A percentile compares a stretch with the other conserved stretches of the same genome.
Evolutionary conservation across 2,329 filamentous ascomycete genomes (phyloP).

Genomic region (Trichoderma semiorbis): DNA sequence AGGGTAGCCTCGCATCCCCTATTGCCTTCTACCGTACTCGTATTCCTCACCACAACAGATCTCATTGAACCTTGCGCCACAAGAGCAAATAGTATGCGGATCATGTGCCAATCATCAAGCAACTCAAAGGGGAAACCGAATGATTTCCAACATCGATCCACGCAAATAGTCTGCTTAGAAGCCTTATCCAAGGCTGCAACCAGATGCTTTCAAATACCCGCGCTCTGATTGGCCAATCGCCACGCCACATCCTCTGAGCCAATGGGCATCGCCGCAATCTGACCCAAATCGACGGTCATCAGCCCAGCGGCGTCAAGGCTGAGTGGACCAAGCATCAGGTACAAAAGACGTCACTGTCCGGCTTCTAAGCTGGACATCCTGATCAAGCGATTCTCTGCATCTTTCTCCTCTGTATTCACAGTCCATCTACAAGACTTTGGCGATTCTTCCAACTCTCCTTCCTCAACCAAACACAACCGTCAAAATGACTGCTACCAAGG

Average conservation of each 20-base stretch:
- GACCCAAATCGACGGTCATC: slow-evolving; percentile 8
- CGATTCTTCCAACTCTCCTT: background rate
- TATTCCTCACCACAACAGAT: background rate
- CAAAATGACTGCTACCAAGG: slow-evolving; percentile 37
- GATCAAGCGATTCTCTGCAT: background rate
- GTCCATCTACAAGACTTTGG: background rate
- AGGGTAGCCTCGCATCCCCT: background rate
- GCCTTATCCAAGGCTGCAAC: background rate
- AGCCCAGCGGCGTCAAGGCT: background rate
- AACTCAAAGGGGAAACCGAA: background rate
- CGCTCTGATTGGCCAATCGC: slow-evolving; percentile 16
- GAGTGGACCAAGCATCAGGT: slow-evolving; percentile 6
- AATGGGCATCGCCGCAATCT: slow-evolving; percentile 16
- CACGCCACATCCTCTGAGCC: background rate
- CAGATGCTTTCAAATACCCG: slow-evolving; percentile 21
- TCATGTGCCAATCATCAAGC: background rate
- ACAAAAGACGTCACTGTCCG: slow-evolving; percentile 20
- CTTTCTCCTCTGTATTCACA: background rate
- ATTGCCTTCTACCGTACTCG: background rate
- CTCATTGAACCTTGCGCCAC: background rate
- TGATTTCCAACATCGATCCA: background rate
- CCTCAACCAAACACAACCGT: background rate
- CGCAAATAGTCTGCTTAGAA: background rate
- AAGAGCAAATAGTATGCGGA: background rate
- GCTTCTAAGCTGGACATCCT: background rate